Base-by-base conservation (phyloP, 78 protist species). In the Pelomyxa schiedti region DNA sequence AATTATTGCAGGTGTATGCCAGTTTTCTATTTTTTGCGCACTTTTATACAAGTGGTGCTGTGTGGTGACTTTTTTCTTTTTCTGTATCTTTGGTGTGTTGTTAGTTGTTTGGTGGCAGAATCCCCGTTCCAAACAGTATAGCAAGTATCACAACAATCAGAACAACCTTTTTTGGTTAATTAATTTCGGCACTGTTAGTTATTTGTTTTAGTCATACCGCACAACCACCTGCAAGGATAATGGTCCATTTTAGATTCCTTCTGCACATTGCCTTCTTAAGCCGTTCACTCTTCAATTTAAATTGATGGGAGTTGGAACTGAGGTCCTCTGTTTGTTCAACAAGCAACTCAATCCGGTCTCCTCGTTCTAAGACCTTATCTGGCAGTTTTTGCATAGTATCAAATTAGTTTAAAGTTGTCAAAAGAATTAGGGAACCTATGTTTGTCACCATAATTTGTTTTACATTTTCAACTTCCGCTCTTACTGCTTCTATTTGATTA, bases 261-360 rank as follows among this genome's bases (percentile, higher is more conserved):
- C 90, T 90, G 95, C 96, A 91, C 98, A 95, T 95, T 1, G 82
- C 72, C 22, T 90, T 81, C 83, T 93, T 91, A 66, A 95, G 86
- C 73, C 76, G 79, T 35, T 82, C 76, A 66, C 84, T 39, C 38
- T 81, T 81, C 82, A 88, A 89, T 81, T 89, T 85, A 85, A 93
- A 95, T 74, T 82, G 66, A 69, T 79, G 71, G 3, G 94, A 85
- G 22, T 83, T 78, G 64, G 70, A 80, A 64, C 79, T 68, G 22
- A 95, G 88, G 1, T 39, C 8, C 8, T 93, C 97, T 7, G 97
- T 80, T 74, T 88, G 71, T 67, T 92, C 97, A 0, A 92, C 94
- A 22, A 95, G 68, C n/a, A 90, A 70, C 29, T 95, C 98, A 68
- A 95, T 82, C 47, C 69, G 85, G 66, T 94, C 96, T 37, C 95